These are phyloP conservation scores for Kodamaea kakaduensis DNA, from an alignment of 805 yeast genomes.

Conservation along the genomic window DNA sequence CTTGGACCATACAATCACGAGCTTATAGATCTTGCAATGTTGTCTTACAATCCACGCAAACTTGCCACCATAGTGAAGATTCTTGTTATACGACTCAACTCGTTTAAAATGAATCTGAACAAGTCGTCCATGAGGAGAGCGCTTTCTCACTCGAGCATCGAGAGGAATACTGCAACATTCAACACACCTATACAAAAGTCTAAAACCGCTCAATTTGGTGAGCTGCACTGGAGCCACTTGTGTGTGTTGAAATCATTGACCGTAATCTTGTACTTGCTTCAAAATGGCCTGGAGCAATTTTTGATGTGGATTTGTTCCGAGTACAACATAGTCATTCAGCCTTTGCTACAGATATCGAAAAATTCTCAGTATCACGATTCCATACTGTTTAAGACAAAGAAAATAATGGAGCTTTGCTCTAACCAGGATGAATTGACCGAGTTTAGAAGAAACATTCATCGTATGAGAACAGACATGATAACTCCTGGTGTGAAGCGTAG, in stretches of 20 bases:
- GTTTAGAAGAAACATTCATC: slow-evolving; percentile 41
- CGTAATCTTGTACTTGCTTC: slow-evolving; percentile 46
- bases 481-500: slow-evolving; percentile 30
- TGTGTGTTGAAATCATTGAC: slow-evolving; percentile 47
- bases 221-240: slow-evolving; percentile 3
- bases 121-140: not conserved
- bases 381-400: slow-evolving; percentile 35
- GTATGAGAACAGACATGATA: slow-evolving; percentile 39
- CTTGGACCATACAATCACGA: slow-evolving; percentile 56
- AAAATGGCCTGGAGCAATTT: slow-evolving; percentile 52
- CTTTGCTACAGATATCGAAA: slow-evolving; percentile 14
- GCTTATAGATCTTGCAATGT: slow-evolving; percentile 46
- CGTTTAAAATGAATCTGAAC: slow-evolving; percentile 23
- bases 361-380: slow-evolving; percentile 22
- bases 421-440: slow-evolving; percentile 30
- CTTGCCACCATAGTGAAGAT: slow-evolving; percentile 37
- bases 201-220: slow-evolving; percentile 3
- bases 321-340: slow-evolving; percentile 14
- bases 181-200: slow-evolving; percentile 4
- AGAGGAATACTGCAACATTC: not conserved
- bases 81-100: slow-evolving; percentile 31
- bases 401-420: slow-evolving; percentile 27
- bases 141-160: slow-evolving; percentile 1
- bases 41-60: slow-evolving; percentile 40
- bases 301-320: slow-evolving; percentile 38